phyloP scores from a whole-genome alignment of 2,329 filamentous ascomycete species.

The Exophiala xenobiotica region DNA sequence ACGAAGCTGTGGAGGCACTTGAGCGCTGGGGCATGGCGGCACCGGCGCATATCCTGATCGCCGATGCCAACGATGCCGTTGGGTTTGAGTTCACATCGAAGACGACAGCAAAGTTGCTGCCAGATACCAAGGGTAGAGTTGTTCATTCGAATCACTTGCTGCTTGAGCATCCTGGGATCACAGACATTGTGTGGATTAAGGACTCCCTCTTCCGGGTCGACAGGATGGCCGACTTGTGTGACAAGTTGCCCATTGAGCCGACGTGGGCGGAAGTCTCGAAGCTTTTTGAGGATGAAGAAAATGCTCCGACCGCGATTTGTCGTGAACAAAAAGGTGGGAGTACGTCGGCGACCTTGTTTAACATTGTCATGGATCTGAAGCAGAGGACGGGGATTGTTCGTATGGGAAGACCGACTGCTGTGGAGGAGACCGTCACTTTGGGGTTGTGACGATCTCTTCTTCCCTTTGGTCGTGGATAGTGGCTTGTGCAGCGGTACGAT shows the following conservation, averaged over 20 bases:
- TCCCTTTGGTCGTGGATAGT: neutral
- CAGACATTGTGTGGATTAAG: constrained; percentile 6
- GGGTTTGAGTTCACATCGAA: constrained; percentile 58
- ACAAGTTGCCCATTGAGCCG: constrained; percentile 3
- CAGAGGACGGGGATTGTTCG: constrained; percentile 30
- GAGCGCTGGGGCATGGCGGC: constrained; percentile 48
- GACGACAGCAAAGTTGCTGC: neutral
- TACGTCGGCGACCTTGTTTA: constrained; percentile 36
- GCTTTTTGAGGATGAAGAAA: constrained; percentile 40
- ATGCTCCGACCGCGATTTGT: constrained; percentile 40
- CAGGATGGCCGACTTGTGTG: neutral
- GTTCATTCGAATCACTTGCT: constrained; percentile 5
- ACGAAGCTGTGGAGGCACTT: constrained; percentile 47
- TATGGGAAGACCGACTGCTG: constrained; percentile 32
- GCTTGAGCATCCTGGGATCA: neutral
- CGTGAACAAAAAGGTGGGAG: constrained; percentile 32
- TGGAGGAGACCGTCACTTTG: constrained; percentile 5
- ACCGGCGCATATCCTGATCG: constrained; percentile 54
- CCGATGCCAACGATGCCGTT: constrained; percentile 44
- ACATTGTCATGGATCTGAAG: constrained; percentile 40
- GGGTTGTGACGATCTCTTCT: neutral
- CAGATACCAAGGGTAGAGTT: neutral
- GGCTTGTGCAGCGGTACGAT: too few species aligned
- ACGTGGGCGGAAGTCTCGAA: constrained; percentile 25
- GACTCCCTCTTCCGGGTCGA: constrained; percentile 9